Evolutionary conservation across 2,329 filamentous ascomycete genomes (phyloP).

Genomic region (Fusarium sp.): DNA sequence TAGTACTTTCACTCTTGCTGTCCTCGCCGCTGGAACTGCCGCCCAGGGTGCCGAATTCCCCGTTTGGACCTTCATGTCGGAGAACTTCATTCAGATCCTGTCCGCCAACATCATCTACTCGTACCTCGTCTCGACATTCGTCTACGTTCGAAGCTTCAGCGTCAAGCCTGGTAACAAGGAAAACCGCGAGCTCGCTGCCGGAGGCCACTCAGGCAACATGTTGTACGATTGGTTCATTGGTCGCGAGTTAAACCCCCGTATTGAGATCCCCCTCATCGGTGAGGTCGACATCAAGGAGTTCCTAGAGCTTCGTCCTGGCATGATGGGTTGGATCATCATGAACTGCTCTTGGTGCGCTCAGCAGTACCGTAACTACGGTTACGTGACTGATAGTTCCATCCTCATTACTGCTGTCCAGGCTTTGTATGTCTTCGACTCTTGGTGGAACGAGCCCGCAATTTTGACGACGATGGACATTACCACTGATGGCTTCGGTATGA

Average conservation of each 20-base stretch:
- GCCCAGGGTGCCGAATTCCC: conserved; percentile 83
- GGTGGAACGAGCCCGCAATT: conserved; percentile 89
- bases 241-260: conserved; percentile 90
- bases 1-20: conserved; percentile 77
- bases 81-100: conserved; percentile 89
- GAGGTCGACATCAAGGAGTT: conserved; percentile 92
- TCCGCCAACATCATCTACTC: conserved; percentile 85
- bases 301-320: conserved; percentile 89
- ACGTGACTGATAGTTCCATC: conserved; percentile 86
- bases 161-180: conserved; percentile 81
- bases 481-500: conserved; percentile 93
- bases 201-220: conserved; percentile 84
- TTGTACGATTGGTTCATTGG: conserved; percentile 98
- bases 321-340: conserved; percentile 89
- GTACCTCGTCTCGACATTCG: conserved; percentile 77
- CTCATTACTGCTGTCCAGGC: conserved; percentile 82
- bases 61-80: conserved; percentile 92
- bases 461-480: conserved; percentile 96
- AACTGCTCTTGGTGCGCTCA: conserved; percentile 87
- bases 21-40: conserved; percentile 79
- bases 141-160: conserved; percentile 85
- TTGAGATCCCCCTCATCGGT: conserved; percentile 81
- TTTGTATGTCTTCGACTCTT: conserved; percentile 85
- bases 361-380: conserved; percentile 88
- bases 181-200: conserved; percentile 81